A percentile compares a stretch with the other conserved stretches of the same genome.
phyloP scores from a whole-genome alignment of 2,329 filamentous ascomycete genomes.

The Aspergillus neotritici region DNA sequence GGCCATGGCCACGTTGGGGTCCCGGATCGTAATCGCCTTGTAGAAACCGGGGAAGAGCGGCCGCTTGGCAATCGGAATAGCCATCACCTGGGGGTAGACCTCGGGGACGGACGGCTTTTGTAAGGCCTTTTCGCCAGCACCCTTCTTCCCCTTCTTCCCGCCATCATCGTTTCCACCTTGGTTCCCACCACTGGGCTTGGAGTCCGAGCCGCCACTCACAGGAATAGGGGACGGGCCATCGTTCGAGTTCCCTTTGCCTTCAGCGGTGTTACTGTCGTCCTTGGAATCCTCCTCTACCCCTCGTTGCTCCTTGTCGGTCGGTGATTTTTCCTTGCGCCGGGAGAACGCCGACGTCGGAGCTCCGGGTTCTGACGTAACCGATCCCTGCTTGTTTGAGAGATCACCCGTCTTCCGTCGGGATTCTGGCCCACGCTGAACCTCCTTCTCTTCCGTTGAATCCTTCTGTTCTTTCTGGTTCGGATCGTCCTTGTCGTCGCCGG shows the following conservation, averaged over 20 bases:
- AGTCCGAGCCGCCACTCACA: conserved; percentile 32
- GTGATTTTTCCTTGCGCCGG: conserved; percentile 38
- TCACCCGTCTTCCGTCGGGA: conserved; percentile 39
- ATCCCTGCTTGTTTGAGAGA: conserved; percentile 24
- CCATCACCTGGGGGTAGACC: conserved; percentile 94
- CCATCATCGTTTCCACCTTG: conserved; percentile 54
- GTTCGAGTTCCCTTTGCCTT: conserved; percentile 45
- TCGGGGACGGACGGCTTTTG: conserved; percentile 88
- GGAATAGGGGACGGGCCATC: conserved; percentile 45
- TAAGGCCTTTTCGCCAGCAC: conserved; percentile 64
- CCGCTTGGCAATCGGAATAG: conserved; percentile 88
- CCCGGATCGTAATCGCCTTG: conserved; percentile 94
- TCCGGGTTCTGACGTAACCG: conserved; percentile 20
- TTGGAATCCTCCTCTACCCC: conserved; percentile 37
- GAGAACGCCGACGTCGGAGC: conserved; percentile 29
- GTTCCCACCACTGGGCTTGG: conserved; percentile 52
- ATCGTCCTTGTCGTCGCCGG: conserved; percentile 35
- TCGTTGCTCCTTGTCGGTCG: conserved; percentile 36
- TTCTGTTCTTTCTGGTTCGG: conserved; percentile 23
- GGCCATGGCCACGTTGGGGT: conserved; percentile 82
- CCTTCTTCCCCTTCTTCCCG: conserved; percentile 65
- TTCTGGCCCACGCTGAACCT: conserved; percentile 42
- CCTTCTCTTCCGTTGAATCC: conserved; percentile 29
- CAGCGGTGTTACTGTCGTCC: conserved; percentile 32
- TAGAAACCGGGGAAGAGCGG: conserved; percentile 97